Evolutionary conservation across 148 eudicot genomes (phyloP).

Genomic region (Selenicereus undatus): DNA sequence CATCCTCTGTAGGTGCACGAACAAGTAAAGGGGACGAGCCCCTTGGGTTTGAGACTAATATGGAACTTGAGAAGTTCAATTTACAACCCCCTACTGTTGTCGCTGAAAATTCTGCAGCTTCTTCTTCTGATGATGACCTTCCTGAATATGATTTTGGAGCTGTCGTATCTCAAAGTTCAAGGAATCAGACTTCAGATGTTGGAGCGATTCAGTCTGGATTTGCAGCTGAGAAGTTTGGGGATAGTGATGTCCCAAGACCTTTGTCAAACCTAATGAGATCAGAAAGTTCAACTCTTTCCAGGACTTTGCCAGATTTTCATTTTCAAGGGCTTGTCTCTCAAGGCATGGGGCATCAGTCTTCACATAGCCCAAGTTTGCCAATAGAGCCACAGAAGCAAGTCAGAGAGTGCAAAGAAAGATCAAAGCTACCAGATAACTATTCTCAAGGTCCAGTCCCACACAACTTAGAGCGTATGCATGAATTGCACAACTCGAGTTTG

Average conservation of each 20-base stretch:
- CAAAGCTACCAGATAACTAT: conserved; percentile 24
- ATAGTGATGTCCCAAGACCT: neutral
- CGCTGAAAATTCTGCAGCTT: conserved; percentile 20
- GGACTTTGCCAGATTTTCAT: conserved; percentile 18
- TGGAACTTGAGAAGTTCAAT: conserved; percentile 27
- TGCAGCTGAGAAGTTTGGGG: conserved; percentile 5
- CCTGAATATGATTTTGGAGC: conserved; percentile 68
- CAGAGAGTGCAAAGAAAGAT: conserved; percentile 1
- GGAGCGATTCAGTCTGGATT: conserved; percentile 12
- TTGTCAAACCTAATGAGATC: conserved; percentile 22
- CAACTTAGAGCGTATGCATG: conserved; percentile 18
- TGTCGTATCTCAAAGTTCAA: conserved; percentile 25
- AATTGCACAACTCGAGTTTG: conserved; percentile 21
- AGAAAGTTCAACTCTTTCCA: conserved; percentile 23
- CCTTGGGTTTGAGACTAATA: conserved; percentile 19
- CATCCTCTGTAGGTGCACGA: conserved; percentile 12
- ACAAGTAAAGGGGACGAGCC: conserved; percentile 24
- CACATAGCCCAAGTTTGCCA: conserved; percentile 13
- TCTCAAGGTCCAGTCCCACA: conserved; percentile 19
- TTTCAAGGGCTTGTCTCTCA: conserved; percentile 15
- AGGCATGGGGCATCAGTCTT: conserved; percentile 13
- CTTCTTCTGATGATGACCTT: conserved; percentile 60
- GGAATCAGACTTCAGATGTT: conserved; percentile 19
- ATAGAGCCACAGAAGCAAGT: conserved; percentile 17
- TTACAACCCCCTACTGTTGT: conserved; percentile 15